phyloP scores from a whole-genome alignment of 2,329 filamentous ascomycete genomes.

The Diaporthe citri region DNA sequence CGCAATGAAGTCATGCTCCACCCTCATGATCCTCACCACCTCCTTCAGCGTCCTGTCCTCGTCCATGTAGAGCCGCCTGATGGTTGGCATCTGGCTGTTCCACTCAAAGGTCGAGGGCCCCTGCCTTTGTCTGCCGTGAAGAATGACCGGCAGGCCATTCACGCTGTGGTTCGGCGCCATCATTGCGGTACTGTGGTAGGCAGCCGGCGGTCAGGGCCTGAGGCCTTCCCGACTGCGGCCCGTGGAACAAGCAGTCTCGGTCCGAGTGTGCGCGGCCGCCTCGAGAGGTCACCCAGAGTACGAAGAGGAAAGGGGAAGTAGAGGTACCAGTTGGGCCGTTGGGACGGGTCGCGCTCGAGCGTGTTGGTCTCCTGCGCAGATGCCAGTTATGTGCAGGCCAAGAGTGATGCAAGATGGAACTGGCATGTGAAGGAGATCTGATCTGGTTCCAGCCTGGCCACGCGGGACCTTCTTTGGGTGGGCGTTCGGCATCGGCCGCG shows the following conservation, averaged over 20 bases:
- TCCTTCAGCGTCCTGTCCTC: constrained; percentile 38
- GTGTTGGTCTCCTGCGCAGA: neutral
- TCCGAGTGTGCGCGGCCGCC: neutral
- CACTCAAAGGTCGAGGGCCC: constrained; percentile 25
- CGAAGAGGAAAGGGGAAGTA: neutral
- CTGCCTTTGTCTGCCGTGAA: neutral
- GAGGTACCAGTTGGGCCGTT: neutral
- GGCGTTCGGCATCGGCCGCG: constrained; percentile 4
- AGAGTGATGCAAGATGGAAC: neutral
- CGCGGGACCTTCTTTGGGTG: neutral
- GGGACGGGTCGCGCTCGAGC: neutral
- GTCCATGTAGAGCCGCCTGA: constrained; percentile 38
- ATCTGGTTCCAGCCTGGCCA: neutral
- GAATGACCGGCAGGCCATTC: neutral
- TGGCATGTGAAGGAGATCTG: constrained; percentile 1
- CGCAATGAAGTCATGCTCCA: constrained; percentile 32
- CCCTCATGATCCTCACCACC: constrained; percentile 35
- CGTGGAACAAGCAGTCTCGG: neutral
- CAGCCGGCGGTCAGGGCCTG: constrained; percentile 1
- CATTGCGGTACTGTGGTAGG: neutral
- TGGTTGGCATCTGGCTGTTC: constrained; percentile 35
- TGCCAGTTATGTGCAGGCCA: neutral
- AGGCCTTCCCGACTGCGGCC: constrained; percentile 9
- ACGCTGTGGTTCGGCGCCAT: constrained; percentile 8
- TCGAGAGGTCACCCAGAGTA: neutral